Conservation (phyloP, 2,329 filamentous ascomycete genomes). For the Stachybotrys elegans region DNA sequence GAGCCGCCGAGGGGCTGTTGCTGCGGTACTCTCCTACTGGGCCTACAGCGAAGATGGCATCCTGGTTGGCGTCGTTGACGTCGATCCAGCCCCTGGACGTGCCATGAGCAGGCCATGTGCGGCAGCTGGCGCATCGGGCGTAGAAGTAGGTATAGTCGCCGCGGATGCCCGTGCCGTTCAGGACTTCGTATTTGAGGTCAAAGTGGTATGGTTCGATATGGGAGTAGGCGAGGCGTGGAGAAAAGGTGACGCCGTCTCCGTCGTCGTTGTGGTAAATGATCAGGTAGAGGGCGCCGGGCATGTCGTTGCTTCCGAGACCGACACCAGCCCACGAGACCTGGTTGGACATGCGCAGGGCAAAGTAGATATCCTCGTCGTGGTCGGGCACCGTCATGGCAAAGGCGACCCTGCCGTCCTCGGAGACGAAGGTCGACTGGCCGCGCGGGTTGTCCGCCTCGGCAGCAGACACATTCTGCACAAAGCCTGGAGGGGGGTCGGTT, state of each 20-base stretch:
- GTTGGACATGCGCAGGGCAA: constrained; percentile 44
- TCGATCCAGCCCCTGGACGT: constrained; percentile 39
- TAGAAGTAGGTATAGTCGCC: constrained; percentile 43
- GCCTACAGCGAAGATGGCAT: constrained; percentile 53
- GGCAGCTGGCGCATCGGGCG: constrained; percentile 48
- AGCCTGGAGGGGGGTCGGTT: neutral
- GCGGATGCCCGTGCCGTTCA: constrained; percentile 42
- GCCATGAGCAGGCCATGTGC: constrained; percentile 36
- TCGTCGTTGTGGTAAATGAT: constrained; percentile 46
- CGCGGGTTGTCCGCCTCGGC: constrained; percentile 20
- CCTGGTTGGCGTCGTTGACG: constrained; percentile 38
- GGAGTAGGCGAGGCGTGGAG: constrained; percentile 44
- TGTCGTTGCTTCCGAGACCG: constrained; percentile 47
- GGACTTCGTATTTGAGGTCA: constrained; percentile 36
- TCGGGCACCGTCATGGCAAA: constrained; percentile 47
- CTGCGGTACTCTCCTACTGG: constrained; percentile 37
- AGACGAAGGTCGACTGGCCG: constrained; percentile 38
- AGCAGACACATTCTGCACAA: constrained; percentile 10
- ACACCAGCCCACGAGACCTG: constrained; percentile 47
- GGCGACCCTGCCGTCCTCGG: constrained; percentile 35
- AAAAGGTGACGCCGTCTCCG: constrained; percentile 48
- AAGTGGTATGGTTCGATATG: constrained; percentile 48
- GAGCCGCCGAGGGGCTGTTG: constrained; percentile 34
- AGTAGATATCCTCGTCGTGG: constrained; percentile 44
- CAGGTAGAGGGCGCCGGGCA: constrained; percentile 48